Evolutionary conservation across 2,329 filamentous ascomycete genomes (phyloP).

Genomic region (Verticillium albo-atrum): DNA sequence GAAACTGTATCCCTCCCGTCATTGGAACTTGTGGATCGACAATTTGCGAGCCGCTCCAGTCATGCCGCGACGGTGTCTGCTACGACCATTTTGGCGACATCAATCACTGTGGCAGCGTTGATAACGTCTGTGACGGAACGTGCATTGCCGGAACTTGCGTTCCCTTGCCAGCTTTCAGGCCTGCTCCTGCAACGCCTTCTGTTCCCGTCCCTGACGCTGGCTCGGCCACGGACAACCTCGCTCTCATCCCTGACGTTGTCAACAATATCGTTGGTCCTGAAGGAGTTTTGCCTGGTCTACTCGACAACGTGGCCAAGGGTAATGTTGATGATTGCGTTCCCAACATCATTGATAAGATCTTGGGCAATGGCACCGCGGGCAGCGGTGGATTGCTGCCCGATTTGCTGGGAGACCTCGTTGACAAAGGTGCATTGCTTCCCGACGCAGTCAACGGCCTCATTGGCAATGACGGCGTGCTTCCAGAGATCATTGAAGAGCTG

Average conservation of each 20-base stretch:
- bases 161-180: neutral
- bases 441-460: neutral
- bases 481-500: neutral
- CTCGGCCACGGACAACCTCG: neutral
- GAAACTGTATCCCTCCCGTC: neutral
- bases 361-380: neutral
- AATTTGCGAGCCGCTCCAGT: neutral
- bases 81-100: neutral
- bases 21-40: neutral
- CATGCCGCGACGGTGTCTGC: neutral
- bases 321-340: neutral
- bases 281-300: neutral
- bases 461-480: neutral
- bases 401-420: neutral
- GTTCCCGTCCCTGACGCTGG: neutral
- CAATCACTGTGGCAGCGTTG: neutral
- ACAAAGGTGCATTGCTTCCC: neutral
- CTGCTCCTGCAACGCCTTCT: neutral
- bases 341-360: neutral
- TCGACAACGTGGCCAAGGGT: neutral
- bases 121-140: neutral
- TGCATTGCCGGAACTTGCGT: neutral
- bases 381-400: neutral
- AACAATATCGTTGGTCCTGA: neutral
- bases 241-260: neutral